A percentile compares a stretch with the other conserved stretches of the same genome.
phyloP scores from a whole-genome alignment of 192 early-diverging fungal genomes.

The Backusella liffmaniae region DNA sequence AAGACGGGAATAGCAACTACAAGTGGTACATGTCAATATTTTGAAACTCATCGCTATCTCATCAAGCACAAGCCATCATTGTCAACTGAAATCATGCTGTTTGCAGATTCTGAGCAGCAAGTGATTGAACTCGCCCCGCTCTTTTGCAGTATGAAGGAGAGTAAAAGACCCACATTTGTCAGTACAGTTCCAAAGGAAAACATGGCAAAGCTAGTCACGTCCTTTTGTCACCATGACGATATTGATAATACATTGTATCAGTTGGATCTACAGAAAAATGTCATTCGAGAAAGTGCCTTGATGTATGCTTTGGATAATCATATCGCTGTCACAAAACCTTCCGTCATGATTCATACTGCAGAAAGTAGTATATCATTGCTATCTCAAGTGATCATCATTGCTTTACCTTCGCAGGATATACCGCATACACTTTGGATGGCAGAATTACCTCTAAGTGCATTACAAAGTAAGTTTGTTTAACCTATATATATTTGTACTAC shows the following conservation, averaged over 20 bases:
- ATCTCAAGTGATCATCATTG: conserved; percentile 35
- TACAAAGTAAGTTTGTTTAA: conserved; percentile 39
- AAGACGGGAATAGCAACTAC: conserved; percentile 17
- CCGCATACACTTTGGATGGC: conserved; percentile 46
- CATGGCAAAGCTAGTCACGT: background rate
- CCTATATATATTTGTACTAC: background rate
- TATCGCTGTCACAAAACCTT: conserved; percentile 35
- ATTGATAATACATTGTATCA: background rate
- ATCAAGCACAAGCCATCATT: background rate
- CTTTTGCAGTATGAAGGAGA: background rate
- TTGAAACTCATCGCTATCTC: background rate
- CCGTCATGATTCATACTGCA: conserved; percentile 39
- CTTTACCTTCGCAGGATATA: conserved; percentile 39
- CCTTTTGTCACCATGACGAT: background rate
- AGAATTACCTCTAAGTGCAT: conserved; percentile 42
- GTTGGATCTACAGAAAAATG: background rate
- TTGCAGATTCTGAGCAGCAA: background rate
- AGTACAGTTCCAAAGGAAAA: background rate
- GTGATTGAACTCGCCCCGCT: background rate
- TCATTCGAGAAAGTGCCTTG: background rate
- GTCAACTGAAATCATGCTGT: background rate
- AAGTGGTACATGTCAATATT: conserved; percentile 19
- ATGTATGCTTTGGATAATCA: background rate
- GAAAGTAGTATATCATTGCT: conserved; percentile 11
- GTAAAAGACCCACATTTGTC: background rate